phyloP scores from a whole-genome alignment of 805 yeast species.

The Wickerhamomyces ciferrii region DNA sequence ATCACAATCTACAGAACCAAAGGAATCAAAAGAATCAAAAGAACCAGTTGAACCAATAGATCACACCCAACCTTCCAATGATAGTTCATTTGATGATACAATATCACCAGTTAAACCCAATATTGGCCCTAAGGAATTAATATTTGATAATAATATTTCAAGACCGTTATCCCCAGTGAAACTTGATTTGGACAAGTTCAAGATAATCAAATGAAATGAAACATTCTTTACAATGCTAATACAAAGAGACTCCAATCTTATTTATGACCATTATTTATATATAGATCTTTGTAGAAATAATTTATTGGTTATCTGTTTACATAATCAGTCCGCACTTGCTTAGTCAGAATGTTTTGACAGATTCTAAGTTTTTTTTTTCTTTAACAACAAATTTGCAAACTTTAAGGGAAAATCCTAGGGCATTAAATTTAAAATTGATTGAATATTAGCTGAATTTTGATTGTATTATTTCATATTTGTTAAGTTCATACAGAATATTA shows the following conservation, averaged over 20 bases:
- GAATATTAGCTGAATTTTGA: not conserved
- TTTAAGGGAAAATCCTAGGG: not conserved
- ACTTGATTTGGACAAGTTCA: slow-evolving; percentile 15
- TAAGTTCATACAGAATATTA: too few species aligned
- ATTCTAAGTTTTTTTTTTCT: not conserved
- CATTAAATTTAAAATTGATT: not conserved
- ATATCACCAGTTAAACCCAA: not conserved
- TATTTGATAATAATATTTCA: not conserved
- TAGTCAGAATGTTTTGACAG: not conserved
- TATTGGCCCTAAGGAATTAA: not conserved
- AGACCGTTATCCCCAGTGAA: slow-evolving; percentile 18
- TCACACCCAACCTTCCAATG: too few species aligned
- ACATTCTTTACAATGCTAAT: too few species aligned
- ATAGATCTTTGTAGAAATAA: too few species aligned
- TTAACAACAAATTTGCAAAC: not conserved
- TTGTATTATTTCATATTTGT: too few species aligned
- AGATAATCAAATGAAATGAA: slow-evolving; percentile 7
- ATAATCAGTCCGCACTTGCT: too few species aligned
- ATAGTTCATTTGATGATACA: not conserved
- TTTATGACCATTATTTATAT: too few species aligned
- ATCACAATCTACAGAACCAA: too few species aligned
- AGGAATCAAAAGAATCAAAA: too few species aligned
- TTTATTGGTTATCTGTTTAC: too few species aligned
- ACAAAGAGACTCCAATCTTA: too few species aligned
- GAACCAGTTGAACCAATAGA: too few species aligned